phyloP scores from a whole-genome alignment of 352 stramenopile species.

The Globisporangium nodosum region DNA sequence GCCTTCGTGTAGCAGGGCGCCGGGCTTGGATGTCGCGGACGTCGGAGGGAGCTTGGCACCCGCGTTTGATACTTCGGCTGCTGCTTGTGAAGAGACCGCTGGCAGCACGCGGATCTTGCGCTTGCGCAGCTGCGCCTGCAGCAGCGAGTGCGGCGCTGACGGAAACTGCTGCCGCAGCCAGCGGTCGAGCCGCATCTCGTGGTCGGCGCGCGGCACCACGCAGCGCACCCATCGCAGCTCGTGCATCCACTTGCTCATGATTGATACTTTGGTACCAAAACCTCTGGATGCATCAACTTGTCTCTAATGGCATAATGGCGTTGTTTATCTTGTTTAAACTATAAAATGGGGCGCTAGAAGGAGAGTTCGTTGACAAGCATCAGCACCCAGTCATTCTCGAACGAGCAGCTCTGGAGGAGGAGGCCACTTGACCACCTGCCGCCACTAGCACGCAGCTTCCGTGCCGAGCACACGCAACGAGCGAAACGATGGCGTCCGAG shows the following conservation, averaged over 20 bases:
- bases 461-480: conserved; percentile 1
- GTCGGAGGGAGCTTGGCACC: no score
- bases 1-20: conserved; percentile 28
- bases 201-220: conserved; percentile 34
- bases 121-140: conserved; percentile 61
- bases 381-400: neutral
- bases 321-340: no score
- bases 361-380: no score
- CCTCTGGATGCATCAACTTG: no score
- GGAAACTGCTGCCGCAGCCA: conserved; percentile 60
- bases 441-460: neutral
- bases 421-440: no score
- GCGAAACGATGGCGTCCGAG: conserved; percentile 20
- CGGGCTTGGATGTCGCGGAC: neutral
- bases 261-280: neutral
- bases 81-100: neutral
- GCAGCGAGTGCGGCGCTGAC: conserved; percentile 39
- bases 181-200: conserved; percentile 59
- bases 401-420: neutral
- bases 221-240: conserved; percentile 49
- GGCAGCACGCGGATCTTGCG: conserved; percentile 53
- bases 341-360: no score
- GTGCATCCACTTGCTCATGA: conserved; percentile 21
- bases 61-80: neutral
- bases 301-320: no score